phyloP scores from a whole-genome alignment of 2,329 filamentous ascomycete genomes.

The Botrytis tulipae region DNA sequence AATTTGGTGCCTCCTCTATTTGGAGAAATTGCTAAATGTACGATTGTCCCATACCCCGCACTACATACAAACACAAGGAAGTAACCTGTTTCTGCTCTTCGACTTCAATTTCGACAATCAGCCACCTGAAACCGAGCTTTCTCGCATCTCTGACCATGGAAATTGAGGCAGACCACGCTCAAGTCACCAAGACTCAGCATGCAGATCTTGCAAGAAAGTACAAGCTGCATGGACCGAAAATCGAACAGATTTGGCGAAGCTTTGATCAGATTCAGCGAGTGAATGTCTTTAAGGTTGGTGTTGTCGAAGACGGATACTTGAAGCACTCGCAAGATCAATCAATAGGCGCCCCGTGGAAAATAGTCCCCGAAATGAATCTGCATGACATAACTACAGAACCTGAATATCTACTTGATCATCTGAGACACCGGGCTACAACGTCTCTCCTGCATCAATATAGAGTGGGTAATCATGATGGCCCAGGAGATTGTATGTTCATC shows the following conservation, averaged over 20 bases:
- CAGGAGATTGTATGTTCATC: constrained; percentile 43
- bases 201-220: constrained; percentile 44
- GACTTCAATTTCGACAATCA: neutral
- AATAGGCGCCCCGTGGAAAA: constrained; percentile 42
- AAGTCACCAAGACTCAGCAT: constrained; percentile 38
- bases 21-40: neutral
- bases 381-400: constrained; percentile 42
- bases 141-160: neutral
- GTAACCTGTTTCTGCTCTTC: neutral
- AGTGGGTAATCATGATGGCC: constrained; percentile 35
- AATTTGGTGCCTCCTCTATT: neutral
- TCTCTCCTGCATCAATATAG: constrained; percentile 41
- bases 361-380: constrained; percentile 47
- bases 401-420: constrained; percentile 41
- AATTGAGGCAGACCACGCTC: too few species aligned
- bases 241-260: constrained; percentile 44
- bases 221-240: constrained; percentile 37
- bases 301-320: constrained; percentile 40
- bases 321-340: constrained; percentile 40
- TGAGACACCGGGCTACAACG: constrained; percentile 43
- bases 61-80: neutral
- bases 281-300: constrained; percentile 40
- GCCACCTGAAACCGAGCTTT: neutral
- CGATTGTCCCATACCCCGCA: too few species aligned
- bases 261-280: constrained; percentile 40